Percentiles rank a stretch among this genome's conserved stretches.
phyloP scores from a whole-genome alignment of 2,329 filamentous ascomycete species.

The Torrubiella hemipterigena region DNA sequence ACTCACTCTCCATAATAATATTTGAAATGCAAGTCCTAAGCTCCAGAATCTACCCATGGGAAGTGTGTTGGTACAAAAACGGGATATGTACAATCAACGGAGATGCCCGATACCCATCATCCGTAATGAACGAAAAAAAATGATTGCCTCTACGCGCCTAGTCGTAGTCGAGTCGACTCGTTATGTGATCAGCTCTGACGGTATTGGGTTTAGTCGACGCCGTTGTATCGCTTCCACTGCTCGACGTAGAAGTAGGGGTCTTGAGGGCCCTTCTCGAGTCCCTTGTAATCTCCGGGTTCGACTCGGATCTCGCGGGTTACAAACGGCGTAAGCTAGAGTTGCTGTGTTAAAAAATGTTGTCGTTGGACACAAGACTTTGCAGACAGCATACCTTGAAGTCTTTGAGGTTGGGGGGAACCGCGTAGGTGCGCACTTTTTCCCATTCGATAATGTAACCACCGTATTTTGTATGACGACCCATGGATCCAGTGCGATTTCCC shows the following conservation, averaged over 20 bases:
- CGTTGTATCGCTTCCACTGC: conserved; percentile 58
- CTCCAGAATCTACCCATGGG: no score
- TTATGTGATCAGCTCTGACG: no score
- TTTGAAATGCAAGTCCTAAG: no score
- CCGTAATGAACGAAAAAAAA: no score
- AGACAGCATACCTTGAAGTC: conserved; percentile 55
- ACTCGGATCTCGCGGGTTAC: conserved; percentile 49
- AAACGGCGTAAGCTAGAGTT: conserved; percentile 76
- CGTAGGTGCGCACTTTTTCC: conserved; percentile 81
- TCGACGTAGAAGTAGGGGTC: conserved; percentile 51
- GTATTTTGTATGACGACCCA: conserved; percentile 73
- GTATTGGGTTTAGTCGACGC: conserved; percentile 42
- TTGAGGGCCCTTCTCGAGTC: conserved; percentile 39
- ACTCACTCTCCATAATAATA: no score
- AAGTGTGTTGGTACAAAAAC: conserved; percentile 18
- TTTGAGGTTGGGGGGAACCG: conserved; percentile 57
- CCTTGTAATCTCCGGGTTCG: conserved; percentile 41
- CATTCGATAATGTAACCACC: conserved; percentile 80
- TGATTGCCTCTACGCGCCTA: no score
- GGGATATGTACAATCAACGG: conserved; percentile 14
- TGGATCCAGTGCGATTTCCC: conserved; percentile 77
- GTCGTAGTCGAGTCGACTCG: no score
- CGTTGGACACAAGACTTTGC: background rate
- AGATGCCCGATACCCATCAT: no score
- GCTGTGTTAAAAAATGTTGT: background rate